A percentile compares a stretch with the other conserved stretches of the same genome.
These are phyloP conservation scores for Myotisia sp. DNA, from an alignment of 2,329 filamentous ascomycete species.

Conservation along the genomic window DNA sequence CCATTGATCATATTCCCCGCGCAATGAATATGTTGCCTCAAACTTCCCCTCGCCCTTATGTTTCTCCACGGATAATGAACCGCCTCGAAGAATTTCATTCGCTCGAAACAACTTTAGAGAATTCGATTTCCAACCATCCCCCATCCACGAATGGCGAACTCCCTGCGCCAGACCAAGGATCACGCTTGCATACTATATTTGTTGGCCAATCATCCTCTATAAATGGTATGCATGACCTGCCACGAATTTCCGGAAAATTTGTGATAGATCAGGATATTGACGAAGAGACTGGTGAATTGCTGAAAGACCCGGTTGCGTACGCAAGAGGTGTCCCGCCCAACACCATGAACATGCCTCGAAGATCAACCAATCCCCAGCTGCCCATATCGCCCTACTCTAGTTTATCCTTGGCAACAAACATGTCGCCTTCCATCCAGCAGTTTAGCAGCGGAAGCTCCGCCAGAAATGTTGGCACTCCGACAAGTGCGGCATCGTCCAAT, in stretches of 20 bases:
- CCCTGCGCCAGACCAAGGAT: slow-evolving; percentile 36
- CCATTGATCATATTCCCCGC: slow-evolving; percentile 36
- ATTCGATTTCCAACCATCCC: slow-evolving; percentile 10
- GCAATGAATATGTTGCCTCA: slow-evolving; percentile 6
- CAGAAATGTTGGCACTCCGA: slow-evolving; percentile 38
- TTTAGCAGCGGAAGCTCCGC: slow-evolving; percentile 38
- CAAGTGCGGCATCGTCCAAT: slow-evolving; percentile 44
- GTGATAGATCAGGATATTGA: slow-evolving; percentile 51
- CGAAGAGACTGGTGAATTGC: slow-evolving; percentile 47
- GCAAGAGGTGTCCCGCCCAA: slow-evolving; percentile 52
- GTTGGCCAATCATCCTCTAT: slow-evolving; percentile 47
- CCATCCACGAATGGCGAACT: slow-evolving; percentile 37
- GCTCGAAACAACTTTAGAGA: slow-evolving; percentile 3
- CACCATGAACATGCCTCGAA: slow-evolving; percentile 36
- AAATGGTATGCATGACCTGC: slow-evolving; percentile 38
- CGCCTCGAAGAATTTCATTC: slow-evolving; percentile 5
- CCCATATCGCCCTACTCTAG: slow-evolving; percentile 54
- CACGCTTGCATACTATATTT: slow-evolving; percentile 43
- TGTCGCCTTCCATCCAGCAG: slow-evolving; percentile 34
- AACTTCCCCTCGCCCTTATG: slow-evolving; percentile 27
- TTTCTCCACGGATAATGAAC: slow-evolving; percentile 7
- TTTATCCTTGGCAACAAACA: slow-evolving; percentile 58
- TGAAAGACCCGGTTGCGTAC: slow-evolving; percentile 50
- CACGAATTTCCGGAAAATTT: slow-evolving; percentile 44
- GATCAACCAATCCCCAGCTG: slow-evolving; percentile 57